Base-by-base conservation (phyloP, 1,284 basidiomycete genomes). In the Melampsora occidentalis region DNA sequence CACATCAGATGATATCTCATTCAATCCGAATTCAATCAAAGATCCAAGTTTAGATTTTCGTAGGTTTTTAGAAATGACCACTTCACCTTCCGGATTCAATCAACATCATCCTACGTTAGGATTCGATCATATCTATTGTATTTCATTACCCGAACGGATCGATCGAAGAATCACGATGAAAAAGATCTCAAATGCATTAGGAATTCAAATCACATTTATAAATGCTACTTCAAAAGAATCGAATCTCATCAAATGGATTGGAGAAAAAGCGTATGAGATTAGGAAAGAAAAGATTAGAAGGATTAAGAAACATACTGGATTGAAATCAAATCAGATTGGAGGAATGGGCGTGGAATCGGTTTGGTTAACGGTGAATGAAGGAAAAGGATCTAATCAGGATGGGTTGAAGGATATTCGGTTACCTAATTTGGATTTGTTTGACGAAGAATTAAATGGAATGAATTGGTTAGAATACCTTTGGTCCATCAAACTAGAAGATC, bases 161-260 rank as follows among this genome's bases (percentile, higher is more conserved):
- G 88, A 88, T 78, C 84, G 89, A 25, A 85, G 86, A 14, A 75
- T 79, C n/a, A 83, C 86, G 51, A 90, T 90, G 88, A 87, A 88
- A 70, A 79, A 78, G 18, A 81, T 90, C 85, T 90, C 67, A 88
- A 87, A 63, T 6, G 82, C 82, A 1, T 77, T 81, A 31, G 81
- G 78, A 5, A 31, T 81, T 28, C 20, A 77, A 25, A 67, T 82
- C 49, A 77, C 78, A 9, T 82, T 81, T 49, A 78, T 82, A 48
- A 80, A 82, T 59, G 82, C 82, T 1, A 73, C 73, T 35, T 62
- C 72, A 57, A 80, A 80, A 66, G 39, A 79, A 3, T 76, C 78
- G 9, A 77, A 78, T 3, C 62, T 81, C 12, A 77, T 82, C 12
- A 51, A 69, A 7, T 82, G 82, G 82, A 81, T 82, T 53, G 80